These are phyloP conservation scores for Corrigiola litoralis DNA, from an alignment of 179 eudicot species.

Conservation along the genomic window DNA sequence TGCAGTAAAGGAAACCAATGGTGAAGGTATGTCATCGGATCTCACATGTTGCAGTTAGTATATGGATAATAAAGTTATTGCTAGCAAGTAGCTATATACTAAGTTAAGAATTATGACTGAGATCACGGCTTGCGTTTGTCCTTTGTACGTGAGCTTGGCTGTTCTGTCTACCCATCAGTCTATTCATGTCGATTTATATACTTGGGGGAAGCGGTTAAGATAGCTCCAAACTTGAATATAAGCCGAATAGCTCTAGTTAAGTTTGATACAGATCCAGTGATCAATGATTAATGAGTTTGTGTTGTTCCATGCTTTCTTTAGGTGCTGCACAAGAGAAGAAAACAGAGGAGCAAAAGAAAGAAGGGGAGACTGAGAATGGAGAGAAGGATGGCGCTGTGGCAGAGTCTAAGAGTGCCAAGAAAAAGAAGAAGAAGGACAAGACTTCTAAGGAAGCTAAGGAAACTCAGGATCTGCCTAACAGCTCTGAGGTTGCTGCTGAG, in stretches of 20 bases:
- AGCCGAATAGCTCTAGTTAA: too few species aligned
- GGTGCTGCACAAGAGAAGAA: constrained; percentile 56
- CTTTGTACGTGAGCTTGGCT: too few species aligned
- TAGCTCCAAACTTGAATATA: too few species aligned
- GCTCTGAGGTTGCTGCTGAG: constrained; percentile 32
- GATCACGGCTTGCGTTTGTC: too few species aligned
- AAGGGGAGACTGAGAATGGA: constrained; percentile 50
- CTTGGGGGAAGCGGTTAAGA: too few species aligned
- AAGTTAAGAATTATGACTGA: too few species aligned
- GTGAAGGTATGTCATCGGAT: constrained; percentile 37
- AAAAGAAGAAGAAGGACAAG: constrained; percentile 94
- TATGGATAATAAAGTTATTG: too few species aligned
- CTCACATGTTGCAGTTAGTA: too few species aligned
- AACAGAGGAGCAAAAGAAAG: constrained; percentile 43
- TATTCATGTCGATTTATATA: too few species aligned
- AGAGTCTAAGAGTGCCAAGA: constrained; percentile 76
- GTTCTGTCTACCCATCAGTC: too few species aligned
- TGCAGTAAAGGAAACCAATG: constrained; percentile 42
- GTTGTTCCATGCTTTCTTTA: constrained; percentile 8
- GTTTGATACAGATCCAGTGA: not conserved
- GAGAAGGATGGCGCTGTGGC: constrained; percentile 53
- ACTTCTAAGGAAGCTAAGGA: constrained; percentile 67
- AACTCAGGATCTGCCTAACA: constrained; percentile 50
- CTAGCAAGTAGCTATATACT: too few species aligned
- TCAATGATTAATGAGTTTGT: not conserved